Evolutionary conservation across 495 filamentous ascomycete species (phyloP), one percentile per base, ranked within the genome.

Genomic region (Hypoxylon subgilvum): DNA sequence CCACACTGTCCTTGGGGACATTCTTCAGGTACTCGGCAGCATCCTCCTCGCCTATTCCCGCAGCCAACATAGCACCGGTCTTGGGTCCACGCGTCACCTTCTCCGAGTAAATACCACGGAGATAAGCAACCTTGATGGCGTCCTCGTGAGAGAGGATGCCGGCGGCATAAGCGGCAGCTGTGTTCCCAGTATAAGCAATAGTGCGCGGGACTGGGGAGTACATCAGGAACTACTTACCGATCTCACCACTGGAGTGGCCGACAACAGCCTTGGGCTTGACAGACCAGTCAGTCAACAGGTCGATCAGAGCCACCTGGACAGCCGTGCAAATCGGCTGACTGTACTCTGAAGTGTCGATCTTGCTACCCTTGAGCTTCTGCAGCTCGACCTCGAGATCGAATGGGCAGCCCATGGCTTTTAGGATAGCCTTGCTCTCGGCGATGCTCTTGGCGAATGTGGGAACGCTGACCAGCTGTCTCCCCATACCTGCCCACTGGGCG

Each of bases 161-260:
- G n/a, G n/a, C 35, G 35, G 2, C 19, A 19, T 40, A 56, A 18
- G 71, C 72, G 0, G 71, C 72, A 0, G 64, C n/a, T n/a, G n/a
- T n/a, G n/a, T n/a, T n/a, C n/a, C n/a, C n/a, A n/a, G n/a, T n/a
- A n/a, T n/a, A n/a, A n/a, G n/a, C n/a, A n/a, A n/a, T n/a, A n/a
- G n/a, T n/a, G n/a, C n/a, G n/a, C n/a, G n/a, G n/a, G n/a, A n/a
- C n/a, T n/a, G n/a, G n/a, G n/a, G n/a, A n/a, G n/a, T n/a, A n/a
- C n/a, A n/a, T n/a, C n/a, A n/a, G n/a, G n/a, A n/a, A n/a, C n/a
- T n/a, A n/a, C n/a, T n/a, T n/a, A n/a, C 27, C 72, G 59, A 86
- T 86, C 52, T 87, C 84, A 1, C 84, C 84, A 43, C 76, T 82
- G 0, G 82, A 86, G 59, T 87, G 83, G 2, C 84, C 82, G 0